These are phyloP conservation scores for Blastobotrys chiropterorum DNA, from an alignment of 805 yeast species.

Conservation along the genomic window DNA sequence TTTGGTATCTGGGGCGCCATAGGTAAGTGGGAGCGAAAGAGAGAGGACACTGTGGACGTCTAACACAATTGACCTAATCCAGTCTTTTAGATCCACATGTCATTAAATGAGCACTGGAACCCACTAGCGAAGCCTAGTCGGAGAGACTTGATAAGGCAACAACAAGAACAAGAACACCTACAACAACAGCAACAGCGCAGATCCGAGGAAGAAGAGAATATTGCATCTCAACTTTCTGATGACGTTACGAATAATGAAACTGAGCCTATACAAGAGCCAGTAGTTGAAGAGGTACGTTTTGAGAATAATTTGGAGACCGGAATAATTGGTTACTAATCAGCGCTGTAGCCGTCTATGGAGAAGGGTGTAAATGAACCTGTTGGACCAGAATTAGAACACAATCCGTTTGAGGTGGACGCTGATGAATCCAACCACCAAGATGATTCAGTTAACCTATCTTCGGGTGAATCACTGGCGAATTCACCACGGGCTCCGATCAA, in stretches of 20 bases:
- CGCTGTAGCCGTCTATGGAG: background rate
- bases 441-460: background rate
- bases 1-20: too few relatives aligned
- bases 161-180: background rate
- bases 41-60: too few relatives aligned
- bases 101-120: background rate
- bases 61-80: too few relatives aligned
- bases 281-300: background rate
- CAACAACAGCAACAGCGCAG: too few relatives aligned
- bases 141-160: background rate
- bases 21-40: too few relatives aligned
- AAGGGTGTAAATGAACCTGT: background rate
- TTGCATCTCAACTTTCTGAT: too few relatives aligned
- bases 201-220: too few relatives aligned
- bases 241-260: background rate
- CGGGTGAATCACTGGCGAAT: background rate
- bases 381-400: background rate
- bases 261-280: too few relatives aligned
- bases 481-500: background rate
- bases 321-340: too few relatives aligned
- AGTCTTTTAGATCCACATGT: background rate
- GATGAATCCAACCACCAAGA: background rate
- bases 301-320: too few relatives aligned
- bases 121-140: background rate
- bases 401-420: background rate